Conservation (phyloP, 768 basidiomycete genomes). For the Lactarius quietus region DNA sequence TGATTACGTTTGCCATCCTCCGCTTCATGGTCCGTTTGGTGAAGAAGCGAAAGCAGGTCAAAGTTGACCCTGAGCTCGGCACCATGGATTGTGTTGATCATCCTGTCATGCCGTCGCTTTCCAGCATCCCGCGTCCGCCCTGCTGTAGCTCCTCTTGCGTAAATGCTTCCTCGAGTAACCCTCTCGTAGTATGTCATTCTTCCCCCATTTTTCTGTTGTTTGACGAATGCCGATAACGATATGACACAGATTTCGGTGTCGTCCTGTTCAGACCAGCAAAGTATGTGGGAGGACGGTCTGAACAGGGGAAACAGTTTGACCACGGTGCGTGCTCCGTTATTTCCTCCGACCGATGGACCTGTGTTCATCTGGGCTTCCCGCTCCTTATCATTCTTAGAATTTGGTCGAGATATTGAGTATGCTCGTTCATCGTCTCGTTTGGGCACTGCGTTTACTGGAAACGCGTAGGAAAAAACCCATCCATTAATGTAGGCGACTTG, state of each 20-base stretch:
- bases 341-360: neutral
- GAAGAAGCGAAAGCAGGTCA: neutral
- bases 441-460: neutral
- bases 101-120: neutral
- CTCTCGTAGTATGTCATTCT: slow-evolving; percentile 13
- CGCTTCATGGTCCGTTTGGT: neutral
- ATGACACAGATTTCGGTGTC: slow-evolving; percentile 15
- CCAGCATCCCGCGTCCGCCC: neutral
- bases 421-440: neutral
- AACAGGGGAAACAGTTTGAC: slow-evolving; percentile 20
- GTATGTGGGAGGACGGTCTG: slow-evolving; percentile 14
- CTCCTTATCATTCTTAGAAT: neutral
- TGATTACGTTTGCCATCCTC: neutral
- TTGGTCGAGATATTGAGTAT: slow-evolving; percentile 12
- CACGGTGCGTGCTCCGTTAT: slow-evolving; percentile 1
- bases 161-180: neutral
- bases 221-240: neutral
- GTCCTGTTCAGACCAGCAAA: slow-evolving; percentile 12
- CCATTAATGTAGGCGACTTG: slow-evolving; percentile 8
- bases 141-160: neutral
- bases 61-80: neutral
- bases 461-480: slow-evolving; percentile 1
- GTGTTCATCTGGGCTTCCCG: neutral
- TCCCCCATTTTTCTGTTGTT: neutral
- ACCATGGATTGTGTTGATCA: neutral